Evolutionary conservation across 2,329 filamentous ascomycete genomes (phyloP).

Genomic region (Diaporthe destruens): DNA sequence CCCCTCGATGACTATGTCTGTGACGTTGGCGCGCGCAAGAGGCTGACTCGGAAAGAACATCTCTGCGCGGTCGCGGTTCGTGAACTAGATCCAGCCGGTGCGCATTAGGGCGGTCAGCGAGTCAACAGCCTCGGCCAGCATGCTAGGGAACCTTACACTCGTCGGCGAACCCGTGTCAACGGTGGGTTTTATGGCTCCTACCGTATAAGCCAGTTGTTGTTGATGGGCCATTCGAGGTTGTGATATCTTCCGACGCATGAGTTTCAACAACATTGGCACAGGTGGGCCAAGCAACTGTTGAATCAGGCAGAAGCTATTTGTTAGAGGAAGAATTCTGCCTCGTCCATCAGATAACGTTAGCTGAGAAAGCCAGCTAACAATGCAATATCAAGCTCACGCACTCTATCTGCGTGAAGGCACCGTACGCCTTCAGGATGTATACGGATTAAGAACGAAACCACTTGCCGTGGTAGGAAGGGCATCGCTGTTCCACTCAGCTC

Average conservation of each 20-base stretch:
- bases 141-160: not conserved
- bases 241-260: not conserved
- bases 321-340: too few relatives aligned
- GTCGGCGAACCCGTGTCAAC: not conserved
- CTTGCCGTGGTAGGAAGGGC: too few relatives aligned
- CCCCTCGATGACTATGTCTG: not conserved
- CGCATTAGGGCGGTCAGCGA: not conserved
- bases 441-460: too few relatives aligned
- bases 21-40: not conserved
- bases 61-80: not conserved
- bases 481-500: too few relatives aligned
- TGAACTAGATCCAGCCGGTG: not conserved
- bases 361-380: too few relatives aligned
- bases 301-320: not conserved
- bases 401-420: too few relatives aligned
- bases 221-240: not conserved
- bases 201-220: not conserved
- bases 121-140: not conserved
- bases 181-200: not conserved
- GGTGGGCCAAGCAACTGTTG: too few relatives aligned
- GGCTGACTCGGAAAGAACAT: not conserved
- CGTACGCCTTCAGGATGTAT: too few relatives aligned
- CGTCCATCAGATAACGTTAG: too few relatives aligned
- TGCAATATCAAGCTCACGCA: too few relatives aligned
- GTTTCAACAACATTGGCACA: not conserved